phyloP scores from a whole-genome alignment of 352 stramenopile genomes.

The Phytophthora megakarya region DNA sequence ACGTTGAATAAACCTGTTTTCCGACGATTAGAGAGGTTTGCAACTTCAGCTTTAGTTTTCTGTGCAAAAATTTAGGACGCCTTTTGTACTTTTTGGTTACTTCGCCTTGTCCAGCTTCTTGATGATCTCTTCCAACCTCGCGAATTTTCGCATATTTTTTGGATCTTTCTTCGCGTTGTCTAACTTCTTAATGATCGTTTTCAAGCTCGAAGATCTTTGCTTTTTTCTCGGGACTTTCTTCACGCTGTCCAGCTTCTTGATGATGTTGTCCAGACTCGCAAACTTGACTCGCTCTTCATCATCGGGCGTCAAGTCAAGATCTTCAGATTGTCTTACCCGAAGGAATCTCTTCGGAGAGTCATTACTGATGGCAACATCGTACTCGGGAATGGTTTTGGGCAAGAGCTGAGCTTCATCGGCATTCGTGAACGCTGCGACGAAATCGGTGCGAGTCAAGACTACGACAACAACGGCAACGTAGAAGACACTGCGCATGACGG shows the following conservation, averaged over 20 bases:
- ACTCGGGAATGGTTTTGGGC: slow-evolving; percentile 5
- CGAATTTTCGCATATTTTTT: no score
- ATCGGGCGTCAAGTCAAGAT: not conserved
- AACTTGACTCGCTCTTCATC: not conserved
- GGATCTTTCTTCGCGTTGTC: no score
- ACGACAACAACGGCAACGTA: slow-evolving; percentile 5
- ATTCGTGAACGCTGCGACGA: slow-evolving; percentile 15
- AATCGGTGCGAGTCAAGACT: not conserved
- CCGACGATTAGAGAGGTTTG: no score
- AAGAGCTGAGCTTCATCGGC: slow-evolving; percentile 8
- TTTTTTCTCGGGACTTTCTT: not conserved
- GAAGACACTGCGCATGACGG: slow-evolving; percentile 12
- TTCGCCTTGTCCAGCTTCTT: no score
- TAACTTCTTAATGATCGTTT: no score
- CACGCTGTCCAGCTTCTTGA: not conserved
- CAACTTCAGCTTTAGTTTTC: no score
- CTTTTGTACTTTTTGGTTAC: no score
- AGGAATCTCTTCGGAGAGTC: slow-evolving; percentile 7
- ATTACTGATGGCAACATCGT: slow-evolving; percentile 1
- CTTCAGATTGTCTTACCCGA: not conserved
- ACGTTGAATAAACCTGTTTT: no score
- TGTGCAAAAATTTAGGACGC: no score
- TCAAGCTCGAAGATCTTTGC: no score
- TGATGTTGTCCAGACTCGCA: not conserved
- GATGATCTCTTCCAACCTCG: no score